phyloP scores from a whole-genome alignment of 1,284 basidiomycete species.

The Acaromyces ingoldii region DNA sequence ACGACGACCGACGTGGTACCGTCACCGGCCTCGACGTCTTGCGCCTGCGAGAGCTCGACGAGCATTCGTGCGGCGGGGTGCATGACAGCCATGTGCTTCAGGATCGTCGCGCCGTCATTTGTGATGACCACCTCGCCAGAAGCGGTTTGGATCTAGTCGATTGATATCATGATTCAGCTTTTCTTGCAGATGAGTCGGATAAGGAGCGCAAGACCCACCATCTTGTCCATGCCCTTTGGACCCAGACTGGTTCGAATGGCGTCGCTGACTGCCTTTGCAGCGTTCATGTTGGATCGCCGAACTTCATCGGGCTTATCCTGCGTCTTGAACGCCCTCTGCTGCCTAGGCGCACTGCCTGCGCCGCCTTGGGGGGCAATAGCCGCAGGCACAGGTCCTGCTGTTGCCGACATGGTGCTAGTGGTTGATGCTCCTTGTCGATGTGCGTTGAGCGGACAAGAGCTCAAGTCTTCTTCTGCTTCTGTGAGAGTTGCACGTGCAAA shows the following conservation, averaged over 20 bases:
- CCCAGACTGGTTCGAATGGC: conserved; percentile 94
- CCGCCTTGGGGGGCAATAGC: conserved; percentile 12
- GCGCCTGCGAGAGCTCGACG: conserved; percentile 93
- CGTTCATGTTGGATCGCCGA: conserved; percentile 43
- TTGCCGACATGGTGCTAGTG: conserved; percentile 14
- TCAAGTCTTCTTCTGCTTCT: no score
- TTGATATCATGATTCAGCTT: no score
- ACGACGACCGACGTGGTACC: conserved; percentile 99
- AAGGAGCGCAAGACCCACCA: conserved; percentile 58
- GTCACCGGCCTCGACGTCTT: conserved; percentile 98
- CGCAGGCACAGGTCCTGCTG: conserved; percentile 23
- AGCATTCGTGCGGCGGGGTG: conserved; percentile 97
- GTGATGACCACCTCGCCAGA: conserved; percentile 97
- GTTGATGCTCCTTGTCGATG: neutral
- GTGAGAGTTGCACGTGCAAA: no score
- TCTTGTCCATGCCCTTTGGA: conserved; percentile 99
- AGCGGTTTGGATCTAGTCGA: conserved; percentile 76
- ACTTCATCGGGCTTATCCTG: conserved; percentile 52
- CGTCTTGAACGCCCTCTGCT: conserved; percentile 47
- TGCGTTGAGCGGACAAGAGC: no score
- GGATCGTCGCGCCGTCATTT: conserved; percentile 97
- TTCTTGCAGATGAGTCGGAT: no score
- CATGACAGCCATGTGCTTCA: conserved; percentile 93
- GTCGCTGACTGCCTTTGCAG: conserved; percentile 80
- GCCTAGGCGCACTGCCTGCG: conserved; percentile 4